Evolutionary conservation across 2,329 filamentous ascomycete genomes (phyloP), one percentile per base, ranked within the genome.

Genomic region (Chlorencoelia australis): DNA sequence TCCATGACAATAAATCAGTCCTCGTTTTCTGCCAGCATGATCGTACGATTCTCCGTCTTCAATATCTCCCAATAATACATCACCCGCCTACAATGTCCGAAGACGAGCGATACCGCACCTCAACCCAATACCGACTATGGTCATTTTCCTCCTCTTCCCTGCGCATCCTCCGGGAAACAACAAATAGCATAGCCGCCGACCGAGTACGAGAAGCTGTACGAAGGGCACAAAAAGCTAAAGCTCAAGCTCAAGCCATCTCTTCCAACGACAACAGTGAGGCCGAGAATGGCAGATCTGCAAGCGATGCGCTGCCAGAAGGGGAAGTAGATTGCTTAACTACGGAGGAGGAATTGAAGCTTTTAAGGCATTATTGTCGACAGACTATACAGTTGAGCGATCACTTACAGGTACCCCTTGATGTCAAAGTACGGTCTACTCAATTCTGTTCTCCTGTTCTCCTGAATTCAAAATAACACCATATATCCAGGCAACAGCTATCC

Each of bases 41-140:
- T n/a, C n/a, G n/a, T n/a, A n/a, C n/a, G n/a, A n/a, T n/a, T n/a
- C n/a, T n/a, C n/a, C n/a, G n/a, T n/a, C n/a, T n/a, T n/a, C n/a
- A n/a, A n/a, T n/a, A n/a, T n/a, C n/a, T n/a, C n/a, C n/a, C n/a
- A n/a, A n/a, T n/a, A n/a, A n/a, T n/a, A n/a, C n/a, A n/a, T n/a
- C n/a, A n/a, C n/a, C n/a, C n/a, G n/a, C n/a, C n/a, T n/a, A n/a
- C n/a, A 14, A 49, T 55, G 41, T 43, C 50, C 20, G 91, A 98
- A 70, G 91, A 98, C 62, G 83, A 85, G 48, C 71, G 88, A 37
- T 98, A 96, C 63, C 79, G 86, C 20, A 74, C 82, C 34, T 94
- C 89, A 0, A 89, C 85, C 30, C 91, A 98, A 60, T 96, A 78
- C 57, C 76, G 83, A 28, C 70, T 93, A 40, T 98, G 91, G 91